Evolutionary conservation across 495 filamentous ascomycete genomes (phyloP).

Genomic region (Lasiosphaeria ovina): DNA sequence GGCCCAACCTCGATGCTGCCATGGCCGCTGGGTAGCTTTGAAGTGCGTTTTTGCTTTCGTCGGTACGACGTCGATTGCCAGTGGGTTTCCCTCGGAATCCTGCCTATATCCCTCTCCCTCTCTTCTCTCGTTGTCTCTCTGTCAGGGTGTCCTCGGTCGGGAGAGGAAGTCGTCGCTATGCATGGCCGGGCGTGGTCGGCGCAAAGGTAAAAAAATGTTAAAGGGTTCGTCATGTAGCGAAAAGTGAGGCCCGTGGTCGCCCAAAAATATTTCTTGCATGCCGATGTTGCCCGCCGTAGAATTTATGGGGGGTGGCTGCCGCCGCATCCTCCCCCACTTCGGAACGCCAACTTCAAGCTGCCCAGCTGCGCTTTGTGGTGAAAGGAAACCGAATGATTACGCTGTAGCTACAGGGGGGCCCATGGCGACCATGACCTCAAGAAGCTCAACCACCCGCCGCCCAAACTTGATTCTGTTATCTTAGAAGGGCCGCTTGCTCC

Average conservation of each 20-base stretch:
- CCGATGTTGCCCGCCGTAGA: too few species aligned
- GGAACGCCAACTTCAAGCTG: too few species aligned
- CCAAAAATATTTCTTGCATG: too few species aligned
- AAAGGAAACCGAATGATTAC: too few species aligned
- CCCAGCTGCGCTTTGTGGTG: too few species aligned
- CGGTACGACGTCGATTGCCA: neutral
- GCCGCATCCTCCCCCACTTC: too few species aligned
- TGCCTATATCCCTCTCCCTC: neutral
- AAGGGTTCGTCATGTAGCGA: neutral
- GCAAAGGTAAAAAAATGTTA: neutral
- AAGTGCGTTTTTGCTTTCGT: neutral
- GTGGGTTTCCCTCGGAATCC: neutral
- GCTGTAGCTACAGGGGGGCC: neutral
- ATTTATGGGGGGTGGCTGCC: too few species aligned
- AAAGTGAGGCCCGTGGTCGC: neutral
- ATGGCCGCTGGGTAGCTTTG: conserved; percentile 4
- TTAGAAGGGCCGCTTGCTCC: neutral
- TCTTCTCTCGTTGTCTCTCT: neutral
- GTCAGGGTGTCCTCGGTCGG: neutral
- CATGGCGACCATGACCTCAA: neutral
- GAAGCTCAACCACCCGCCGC: neutral
- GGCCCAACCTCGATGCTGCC: conserved; percentile 17
- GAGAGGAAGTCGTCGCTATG: neutral
- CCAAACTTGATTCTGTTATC: neutral
- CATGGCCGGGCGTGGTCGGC: neutral